A percentile compares a stretch with the other conserved stretches of the same genome.
Conservation (phyloP, 2,329 filamentous ascomycete genomes). For the Curvularia spicifera region DNA sequence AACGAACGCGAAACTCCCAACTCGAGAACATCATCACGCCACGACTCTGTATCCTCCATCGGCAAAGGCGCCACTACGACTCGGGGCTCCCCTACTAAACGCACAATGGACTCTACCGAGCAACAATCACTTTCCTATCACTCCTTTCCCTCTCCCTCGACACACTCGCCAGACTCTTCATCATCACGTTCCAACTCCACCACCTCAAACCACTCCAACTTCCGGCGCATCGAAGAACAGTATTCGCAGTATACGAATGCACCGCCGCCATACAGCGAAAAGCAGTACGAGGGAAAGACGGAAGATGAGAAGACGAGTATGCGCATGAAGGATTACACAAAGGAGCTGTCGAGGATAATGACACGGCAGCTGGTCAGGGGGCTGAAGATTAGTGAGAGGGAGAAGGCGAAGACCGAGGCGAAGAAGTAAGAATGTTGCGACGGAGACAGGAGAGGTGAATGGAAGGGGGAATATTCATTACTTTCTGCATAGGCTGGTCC, state of each 20-base stretch:
- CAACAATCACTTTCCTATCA: conserved; percentile 13
- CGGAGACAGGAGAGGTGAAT: neutral
- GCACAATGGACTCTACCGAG: neutral
- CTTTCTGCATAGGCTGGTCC: neutral
- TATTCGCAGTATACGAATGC: conserved; percentile 30
- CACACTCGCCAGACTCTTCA: conserved; percentile 12
- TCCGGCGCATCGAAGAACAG: conserved; percentile 24
- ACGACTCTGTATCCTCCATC: conserved; percentile 28
- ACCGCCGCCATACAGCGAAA: conserved; percentile 30
- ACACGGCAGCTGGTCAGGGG: conserved; percentile 32
- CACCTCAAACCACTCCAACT: conserved; percentile 10
- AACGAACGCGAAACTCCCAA: conserved; percentile 27
- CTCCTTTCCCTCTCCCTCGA: conserved; percentile 22
- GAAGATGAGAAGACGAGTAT: conserved; percentile 31
- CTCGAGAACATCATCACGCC: conserved; percentile 20
- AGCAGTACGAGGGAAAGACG: conserved; percentile 33
- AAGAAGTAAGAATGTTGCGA: conserved; percentile 1
- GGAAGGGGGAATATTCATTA: neutral
- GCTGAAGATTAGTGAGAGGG: conserved; percentile 25
- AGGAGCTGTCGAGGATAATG: conserved; percentile 39
- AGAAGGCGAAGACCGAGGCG: conserved; percentile 7
- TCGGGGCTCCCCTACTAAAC: neutral
- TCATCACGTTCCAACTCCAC: conserved; percentile 14
- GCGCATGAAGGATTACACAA: conserved; percentile 35
- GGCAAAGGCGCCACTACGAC: conserved; percentile 11